Conservation (phyloP, 129 eudicot genomes). For the Helianthus annuus region HanXRQr2.0-SUNRISE NC_035449.2:142775673-142776172, state of each 20-base stretch:
- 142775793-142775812: constrained; percentile 91
- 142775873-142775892: neutral
- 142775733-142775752: constrained; percentile 89
- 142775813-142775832: constrained; percentile 76
- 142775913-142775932: neutral
- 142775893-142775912: neutral
- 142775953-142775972: neutral
- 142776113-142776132: neutral
- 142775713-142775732: constrained; percentile 1
- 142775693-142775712: neutral
- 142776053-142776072: neutral
- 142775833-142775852: constrained; percentile 85
- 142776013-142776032: constrained; percentile 1
- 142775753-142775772: constrained; percentile 88
- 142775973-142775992: neutral
- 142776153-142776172: neutral
- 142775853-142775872: constrained; percentile 92
- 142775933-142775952: neutral
- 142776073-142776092: neutral
- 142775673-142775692: neutral
- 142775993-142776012: neutral
- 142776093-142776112: neutral
- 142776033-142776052: neutral
- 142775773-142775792: constrained; percentile 88
- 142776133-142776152: neutral